Evolutionary conservation across 768 basidiomycete species (phyloP), one percentile per base, ranked within the genome.

Genomic region (Amanita rubescens): DNA sequence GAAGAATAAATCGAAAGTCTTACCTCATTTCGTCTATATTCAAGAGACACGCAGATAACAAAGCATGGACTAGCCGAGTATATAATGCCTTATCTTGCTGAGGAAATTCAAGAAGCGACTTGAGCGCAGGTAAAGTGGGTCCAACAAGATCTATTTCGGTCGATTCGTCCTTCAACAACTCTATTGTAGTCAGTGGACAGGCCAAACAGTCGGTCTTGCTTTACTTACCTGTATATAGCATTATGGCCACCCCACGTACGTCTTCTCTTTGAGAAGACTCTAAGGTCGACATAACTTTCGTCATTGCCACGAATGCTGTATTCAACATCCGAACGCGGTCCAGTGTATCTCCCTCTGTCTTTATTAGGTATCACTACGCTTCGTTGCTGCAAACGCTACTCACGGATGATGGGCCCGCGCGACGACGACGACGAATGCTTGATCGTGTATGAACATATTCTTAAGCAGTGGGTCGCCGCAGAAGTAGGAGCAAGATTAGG

Each of bases 11-110:
- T 12, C 34, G 12, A 14, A 19, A 58, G 17, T 30, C 83, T 55
- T 48, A 93, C 93, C 93, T 80, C 87, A 96, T 93, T 56, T 85
- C 89, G 62, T 97, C 94, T 20, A 97, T 76, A 62, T 95, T 89
- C 45, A 85, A 71, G 32, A 97, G 69, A 62, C 90, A 93, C 0
- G 85, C 78, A 0, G 91, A 94, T n/a, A 97, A 69, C 17, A 96
- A 67, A 17, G 90, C 89, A 62, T 95, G 87, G 0, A 90, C 69
- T 14, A 87, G 65, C 5, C 76, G 76, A 12, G 74, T 75, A 60
- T 83, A 90, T 53, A 76, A 72, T 19, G 79, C 77, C 14, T 68
- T 75, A 43, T 74, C 72, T 15, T 71, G 58, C 19, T 72, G 67
- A 43, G 74, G 77, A 41, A 79, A 68, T 42, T 84, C 81, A 14